phyloP scores from a whole-genome alignment of 1,139 yeast genomes.

The Suhomyces yuchorum region DNA sequence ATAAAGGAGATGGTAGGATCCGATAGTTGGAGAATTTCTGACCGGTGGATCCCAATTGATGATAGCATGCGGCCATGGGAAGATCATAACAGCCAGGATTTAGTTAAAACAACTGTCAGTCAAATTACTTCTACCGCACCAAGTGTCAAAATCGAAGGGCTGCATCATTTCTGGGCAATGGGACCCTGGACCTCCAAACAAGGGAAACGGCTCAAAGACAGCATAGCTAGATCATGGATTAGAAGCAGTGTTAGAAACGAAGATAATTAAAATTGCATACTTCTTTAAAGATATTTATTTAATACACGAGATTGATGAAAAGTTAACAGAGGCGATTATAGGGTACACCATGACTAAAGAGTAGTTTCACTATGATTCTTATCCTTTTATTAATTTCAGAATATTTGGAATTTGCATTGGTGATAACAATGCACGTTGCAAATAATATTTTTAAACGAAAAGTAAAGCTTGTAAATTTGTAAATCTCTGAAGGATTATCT shows the following conservation, averaged over 20 bases:
- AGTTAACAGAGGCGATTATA: too few species aligned
- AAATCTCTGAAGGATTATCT: too few species aligned
- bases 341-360: too few species aligned
- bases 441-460: too few species aligned
- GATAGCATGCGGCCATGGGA: conserved; percentile 66
- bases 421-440: too few species aligned
- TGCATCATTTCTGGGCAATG: conserved; percentile 66
- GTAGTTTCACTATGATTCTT: too few species aligned
- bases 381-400: too few species aligned
- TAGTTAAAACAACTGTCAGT: background rate
- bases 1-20: conserved; percentile 68
- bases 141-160: conserved; percentile 45
- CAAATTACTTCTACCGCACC: background rate
- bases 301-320: background rate
- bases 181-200: conserved; percentile 57
- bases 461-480: too few species aligned
- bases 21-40: conserved; percentile 48
- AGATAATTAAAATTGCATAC: background rate
- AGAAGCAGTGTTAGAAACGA: conserved; percentile 20
- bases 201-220: conserved; percentile 52
- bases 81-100: background rate
- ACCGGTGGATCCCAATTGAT: conserved; percentile 60
- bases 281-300: background rate
- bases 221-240: conserved; percentile 54
- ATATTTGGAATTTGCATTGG: too few species aligned